Evolutionary conservation across 345 rosid species (phyloP).

Genomic region (Cardamine occulta): DNA sequence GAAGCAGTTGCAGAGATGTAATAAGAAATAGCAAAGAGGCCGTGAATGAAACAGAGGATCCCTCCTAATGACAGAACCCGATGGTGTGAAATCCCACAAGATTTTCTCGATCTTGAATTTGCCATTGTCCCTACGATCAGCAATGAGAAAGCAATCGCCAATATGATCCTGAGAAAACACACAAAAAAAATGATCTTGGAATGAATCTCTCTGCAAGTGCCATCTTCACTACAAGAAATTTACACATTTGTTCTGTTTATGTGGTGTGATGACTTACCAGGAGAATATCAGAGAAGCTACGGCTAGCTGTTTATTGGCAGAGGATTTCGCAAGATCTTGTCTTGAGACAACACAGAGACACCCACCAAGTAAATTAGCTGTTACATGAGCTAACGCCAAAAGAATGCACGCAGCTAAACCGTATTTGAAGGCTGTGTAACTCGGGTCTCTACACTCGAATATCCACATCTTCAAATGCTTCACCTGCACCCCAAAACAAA

Average conservation of each 20-base stretch:
- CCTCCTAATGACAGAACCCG: constrained; percentile 75
- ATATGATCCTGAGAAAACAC: constrained; percentile 55
- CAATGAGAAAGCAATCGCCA: constrained; percentile 76
- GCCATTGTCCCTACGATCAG: constrained; percentile 64
- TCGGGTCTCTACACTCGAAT: constrained; percentile 84
- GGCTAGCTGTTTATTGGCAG: constrained; percentile 79
- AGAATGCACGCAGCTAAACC: constrained; percentile 76
- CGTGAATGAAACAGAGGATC: constrained; percentile 81
- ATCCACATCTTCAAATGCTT: constrained; percentile 73
- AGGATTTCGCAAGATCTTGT: constrained; percentile 49
- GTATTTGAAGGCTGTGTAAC: constrained; percentile 68
- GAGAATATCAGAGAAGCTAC: constrained; percentile 78
- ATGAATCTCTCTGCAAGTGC: constrained; percentile 18
- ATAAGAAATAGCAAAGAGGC: constrained; percentile 66
- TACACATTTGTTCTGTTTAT: constrained; percentile 18
- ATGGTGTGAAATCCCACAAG: constrained; percentile 66
- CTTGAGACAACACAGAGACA: constrained; percentile 70
- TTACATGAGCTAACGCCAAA: constrained; percentile 61
- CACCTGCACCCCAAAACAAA: constrained; percentile 50
- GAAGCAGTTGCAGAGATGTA: constrained; percentile 79
- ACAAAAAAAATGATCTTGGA: constrained; percentile 41
- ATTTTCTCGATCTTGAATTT: constrained; percentile 70
- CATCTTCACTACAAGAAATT: constrained; percentile 4
- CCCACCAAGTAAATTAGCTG: constrained; percentile 70
- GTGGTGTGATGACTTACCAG: constrained; percentile 53